Percentiles rank a stretch among this genome's conserved stretches.
phyloP scores from a whole-genome alignment of 163 green algal genomes.

The Trebouxia gelatinosa region DNA sequence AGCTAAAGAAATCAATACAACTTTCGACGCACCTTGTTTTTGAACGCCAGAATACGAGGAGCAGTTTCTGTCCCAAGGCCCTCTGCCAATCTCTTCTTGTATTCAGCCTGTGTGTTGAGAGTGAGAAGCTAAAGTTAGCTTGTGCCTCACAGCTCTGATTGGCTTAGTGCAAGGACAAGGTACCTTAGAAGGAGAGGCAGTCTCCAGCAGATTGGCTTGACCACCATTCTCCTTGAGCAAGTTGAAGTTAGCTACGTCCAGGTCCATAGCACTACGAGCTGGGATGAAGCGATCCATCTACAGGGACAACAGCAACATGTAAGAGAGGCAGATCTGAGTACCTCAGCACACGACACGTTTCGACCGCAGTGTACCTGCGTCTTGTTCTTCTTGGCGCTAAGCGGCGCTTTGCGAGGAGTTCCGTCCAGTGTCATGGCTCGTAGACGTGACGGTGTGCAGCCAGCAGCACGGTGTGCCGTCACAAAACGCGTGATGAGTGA shows the following conservation, averaged over 20 bases:
- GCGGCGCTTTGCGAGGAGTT: constrained; percentile 10
- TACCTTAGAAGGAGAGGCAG: constrained; percentile 1
- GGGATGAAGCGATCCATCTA: constrained; percentile 96
- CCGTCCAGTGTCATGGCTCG: constrained; percentile 14
- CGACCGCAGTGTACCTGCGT: too few relatives aligned
- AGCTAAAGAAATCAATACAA: too few relatives aligned
- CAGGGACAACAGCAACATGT: neutral
- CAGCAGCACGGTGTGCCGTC: too few relatives aligned
- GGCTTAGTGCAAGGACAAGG: too few relatives aligned
- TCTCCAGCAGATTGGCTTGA: neutral
- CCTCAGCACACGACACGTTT: too few relatives aligned
- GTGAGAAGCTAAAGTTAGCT: too few relatives aligned
- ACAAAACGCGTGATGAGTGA: too few relatives aligned
- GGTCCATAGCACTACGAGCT: constrained; percentile 74
- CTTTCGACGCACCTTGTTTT: constrained; percentile 58
- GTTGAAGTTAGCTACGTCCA: constrained; percentile 80
- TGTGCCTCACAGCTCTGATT: too few relatives aligned
- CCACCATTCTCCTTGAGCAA: constrained; percentile 75
- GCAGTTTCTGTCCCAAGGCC: constrained; percentile 20
- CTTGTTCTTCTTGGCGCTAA: constrained; percentile 33
- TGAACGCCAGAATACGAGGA: constrained; percentile 61
- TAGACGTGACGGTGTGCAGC: constrained; percentile 8
- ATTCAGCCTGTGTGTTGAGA: constrained; percentile 71
- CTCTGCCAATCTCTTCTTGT: constrained; percentile 64
- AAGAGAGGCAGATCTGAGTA: too few relatives aligned